These are phyloP conservation scores for Globisporangium perplexum DNA, from an alignment of 352 stramenopile species.

Conservation along the genomic window DNA sequence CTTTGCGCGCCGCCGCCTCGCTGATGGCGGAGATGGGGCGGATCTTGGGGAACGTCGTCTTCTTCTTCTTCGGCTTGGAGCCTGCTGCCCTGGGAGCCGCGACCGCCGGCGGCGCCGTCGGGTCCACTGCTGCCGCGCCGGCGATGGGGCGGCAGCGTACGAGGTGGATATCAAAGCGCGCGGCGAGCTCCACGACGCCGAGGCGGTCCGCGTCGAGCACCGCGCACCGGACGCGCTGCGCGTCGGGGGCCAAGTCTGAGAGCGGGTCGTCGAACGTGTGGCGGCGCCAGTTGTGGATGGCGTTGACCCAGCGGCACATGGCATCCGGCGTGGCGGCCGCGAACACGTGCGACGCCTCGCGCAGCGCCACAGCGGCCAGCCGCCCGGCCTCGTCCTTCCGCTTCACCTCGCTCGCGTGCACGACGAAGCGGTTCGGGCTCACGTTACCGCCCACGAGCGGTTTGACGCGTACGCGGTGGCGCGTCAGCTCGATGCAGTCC, in stretches of 20 bases:
- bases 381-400: slow-evolving; percentile 42
- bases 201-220: slow-evolving; percentile 12
- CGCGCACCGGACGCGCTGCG: slow-evolving; percentile 19
- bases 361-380: slow-evolving; percentile 29
- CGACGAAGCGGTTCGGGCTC: slow-evolving; percentile 66
- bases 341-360: slow-evolving; percentile 34
- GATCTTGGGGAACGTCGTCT: slow-evolving; percentile 16
- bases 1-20: slow-evolving; percentile 12
- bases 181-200: slow-evolving; percentile 16
- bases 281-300: slow-evolving; percentile 67
- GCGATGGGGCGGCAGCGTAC: slow-evolving; percentile 1
- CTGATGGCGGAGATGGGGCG: slow-evolving; percentile 12
- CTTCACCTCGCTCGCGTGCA: slow-evolving; percentile 42
- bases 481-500: slow-evolving; percentile 49
- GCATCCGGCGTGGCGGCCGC: slow-evolving; percentile 40
- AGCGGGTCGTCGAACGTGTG: slow-evolving; percentile 58
- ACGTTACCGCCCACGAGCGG: slow-evolving; percentile 31
- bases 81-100: no score
- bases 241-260: slow-evolving; percentile 10
- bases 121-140: background rate
- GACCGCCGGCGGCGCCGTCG: no score
- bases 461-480: slow-evolving; percentile 55
- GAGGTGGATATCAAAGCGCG: slow-evolving; percentile 50
- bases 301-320: slow-evolving; percentile 64
- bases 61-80: slow-evolving; percentile 7